Evolutionary conservation across 2,329 filamentous ascomycete species (phyloP).

Genomic region (Verruconis gallopava): DNA sequence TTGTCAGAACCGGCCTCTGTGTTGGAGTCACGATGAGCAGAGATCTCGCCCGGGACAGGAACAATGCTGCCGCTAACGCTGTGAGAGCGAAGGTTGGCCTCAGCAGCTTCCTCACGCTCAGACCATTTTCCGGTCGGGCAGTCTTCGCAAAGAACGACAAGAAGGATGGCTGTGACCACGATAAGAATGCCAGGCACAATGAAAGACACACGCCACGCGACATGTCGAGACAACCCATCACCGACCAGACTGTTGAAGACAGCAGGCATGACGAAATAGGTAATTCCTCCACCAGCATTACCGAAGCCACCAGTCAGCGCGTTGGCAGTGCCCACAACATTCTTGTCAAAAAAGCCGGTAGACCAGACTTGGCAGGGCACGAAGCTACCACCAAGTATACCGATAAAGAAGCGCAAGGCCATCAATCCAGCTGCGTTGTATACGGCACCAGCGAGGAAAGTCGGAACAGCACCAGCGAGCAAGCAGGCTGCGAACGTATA

Average conservation of each 20-base stretch:
- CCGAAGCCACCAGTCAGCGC: conserved; percentile 74
- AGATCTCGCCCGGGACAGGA: conserved; percentile 2
- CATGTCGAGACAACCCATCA: conserved; percentile 47
- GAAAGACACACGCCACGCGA: conserved; percentile 76
- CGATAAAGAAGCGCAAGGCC: conserved; percentile 64
- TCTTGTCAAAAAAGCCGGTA: conserved; percentile 87
- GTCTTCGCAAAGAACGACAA: conserved; percentile 65
- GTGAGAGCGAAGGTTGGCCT: conserved; percentile 7
- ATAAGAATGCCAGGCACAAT: conserved; percentile 72
- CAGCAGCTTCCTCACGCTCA: conserved; percentile 41
- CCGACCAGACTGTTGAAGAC: conserved; percentile 65
- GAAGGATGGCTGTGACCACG: conserved; percentile 46
- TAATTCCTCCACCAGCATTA: conserved; percentile 60
- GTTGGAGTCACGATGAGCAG: conserved; percentile 2
- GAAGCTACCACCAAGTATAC: conserved; percentile 64
- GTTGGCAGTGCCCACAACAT: conserved; percentile 79
- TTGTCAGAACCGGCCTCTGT: conserved; percentile 1
- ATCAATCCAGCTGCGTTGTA: conserved; percentile 56
- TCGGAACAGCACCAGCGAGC: conserved; percentile 64
- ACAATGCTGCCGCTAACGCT: conserved; percentile 3
- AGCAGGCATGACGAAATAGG: conserved; percentile 71
- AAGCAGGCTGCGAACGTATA: conserved; percentile 63
- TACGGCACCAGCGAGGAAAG: conserved; percentile 71
- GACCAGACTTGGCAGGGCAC: conserved; percentile 88
- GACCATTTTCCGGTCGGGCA: conserved; percentile 74